Base-by-base conservation (phyloP, 1,284 basidiomycete genomes). In the Xerocomus minutiporus region DNA sequence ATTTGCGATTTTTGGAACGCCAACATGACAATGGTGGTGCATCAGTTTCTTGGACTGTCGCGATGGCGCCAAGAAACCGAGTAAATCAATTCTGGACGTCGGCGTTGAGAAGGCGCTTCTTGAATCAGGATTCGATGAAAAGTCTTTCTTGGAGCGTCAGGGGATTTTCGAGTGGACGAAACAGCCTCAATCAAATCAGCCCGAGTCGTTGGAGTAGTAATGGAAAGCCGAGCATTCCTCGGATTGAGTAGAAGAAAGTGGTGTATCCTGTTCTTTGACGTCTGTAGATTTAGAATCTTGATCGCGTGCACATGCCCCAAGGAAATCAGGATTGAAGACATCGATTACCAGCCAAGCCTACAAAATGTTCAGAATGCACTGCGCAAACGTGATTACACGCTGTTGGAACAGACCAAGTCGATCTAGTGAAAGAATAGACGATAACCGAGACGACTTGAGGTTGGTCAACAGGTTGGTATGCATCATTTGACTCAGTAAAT, bases 41-140 rank as follows among this genome's bases (percentile, higher is more conserved):
- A 41, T 15, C 23, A 58, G 43, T 31, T 50, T 60, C 51, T 26
- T 59, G 38, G 47, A 61, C 35, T 58, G 51, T 50, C 50, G 55
- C 2, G 44, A 47, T 9, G 50, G 54, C 1, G 28, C 46, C 12
- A 55, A 60, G 46, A 62, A 47, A n/a, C 43, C 55, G 1, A 48
- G 51, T 15, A 55, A 47, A 42, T 59, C 58, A 1, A 49, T 62
- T n/a, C 41, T 60, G 15, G 46, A 55, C 0, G 58, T 55, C 32
- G 50, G 46, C 15, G 55, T 55, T 17, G 45, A 60, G 51, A 32
- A 26, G 15, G 50, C 61, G 0, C 56, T 63, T 41, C 52, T 61
- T 8, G 45, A 61, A 12, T 51, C 59, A 0, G 59, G 56, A 8
- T 59, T 59, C 40, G 46, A 59, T 8, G 48, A 63, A 45, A 28